Conservation (phyloP, 306 rosid genomes). For the Cucumis melo region DNA sequence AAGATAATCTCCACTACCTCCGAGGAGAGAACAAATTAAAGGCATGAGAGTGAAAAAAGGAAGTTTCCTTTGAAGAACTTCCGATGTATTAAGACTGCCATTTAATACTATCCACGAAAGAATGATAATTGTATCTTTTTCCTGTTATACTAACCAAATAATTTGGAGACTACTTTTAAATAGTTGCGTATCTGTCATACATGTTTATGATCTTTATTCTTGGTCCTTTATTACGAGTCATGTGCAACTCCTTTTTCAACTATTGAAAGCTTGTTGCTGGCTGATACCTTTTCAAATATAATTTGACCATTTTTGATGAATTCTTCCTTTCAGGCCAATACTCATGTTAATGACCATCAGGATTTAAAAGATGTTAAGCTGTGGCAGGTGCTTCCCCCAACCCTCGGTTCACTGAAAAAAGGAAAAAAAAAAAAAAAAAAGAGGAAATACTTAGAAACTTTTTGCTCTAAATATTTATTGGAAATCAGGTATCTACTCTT, state of each 20-base stretch:
- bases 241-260: neutral
- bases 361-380: constrained; percentile 90
- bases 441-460: too few relatives aligned
- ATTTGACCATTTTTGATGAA: neutral
- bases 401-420: neutral
- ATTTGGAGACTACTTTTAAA: neutral
- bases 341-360: constrained; percentile 75
- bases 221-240: too few relatives aligned
- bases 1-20: neutral
- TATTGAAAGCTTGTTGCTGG: neutral
- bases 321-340: constrained; percentile 51
- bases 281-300: neutral
- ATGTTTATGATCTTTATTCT: neutral
- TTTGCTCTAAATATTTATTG: neutral
- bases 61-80: neutral
- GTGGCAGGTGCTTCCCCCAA: constrained; percentile 65
- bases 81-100: neutral
- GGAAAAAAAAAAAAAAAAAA: too few relatives aligned
- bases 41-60: neutral
- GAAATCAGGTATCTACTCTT: constrained; percentile 71
- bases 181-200: neutral
- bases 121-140: neutral
- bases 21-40: neutral
- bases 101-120: neutral
- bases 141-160: neutral